phyloP scores from a whole-genome alignment of 768 basidiomycete species.

The Jaapia argillacea region DNA sequence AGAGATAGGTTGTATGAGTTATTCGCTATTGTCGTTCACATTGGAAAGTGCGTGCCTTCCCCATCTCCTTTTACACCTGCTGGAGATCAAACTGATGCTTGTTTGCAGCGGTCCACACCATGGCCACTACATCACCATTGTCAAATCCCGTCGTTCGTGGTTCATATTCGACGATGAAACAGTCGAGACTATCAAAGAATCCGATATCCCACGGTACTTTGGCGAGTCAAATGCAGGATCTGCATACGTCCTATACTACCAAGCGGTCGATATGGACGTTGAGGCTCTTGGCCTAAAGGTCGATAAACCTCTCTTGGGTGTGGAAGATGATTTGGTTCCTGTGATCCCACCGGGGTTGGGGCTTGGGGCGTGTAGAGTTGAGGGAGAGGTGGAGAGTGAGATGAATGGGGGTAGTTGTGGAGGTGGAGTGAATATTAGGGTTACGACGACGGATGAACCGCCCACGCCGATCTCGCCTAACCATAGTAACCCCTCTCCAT shows the following conservation, averaged over 20 bases:
- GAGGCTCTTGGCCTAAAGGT: constrained; percentile 55
- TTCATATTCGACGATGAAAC: constrained; percentile 93
- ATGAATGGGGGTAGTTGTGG: neutral
- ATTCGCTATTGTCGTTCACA: constrained; percentile 97
- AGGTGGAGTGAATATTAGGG: neutral
- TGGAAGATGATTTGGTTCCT: neutral
- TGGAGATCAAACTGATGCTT: constrained; percentile 6
- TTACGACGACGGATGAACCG: neutral
- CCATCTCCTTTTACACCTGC: constrained; percentile 1
- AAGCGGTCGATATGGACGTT: constrained; percentile 80
- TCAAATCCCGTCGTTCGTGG: constrained; percentile 79
- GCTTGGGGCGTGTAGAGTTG: too few relatives aligned
- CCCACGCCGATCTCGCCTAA: neutral
- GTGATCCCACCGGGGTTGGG: neutral
- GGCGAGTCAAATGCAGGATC: constrained; percentile 83
- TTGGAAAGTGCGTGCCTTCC: constrained; percentile 84
- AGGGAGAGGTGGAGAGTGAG: too few relatives aligned
- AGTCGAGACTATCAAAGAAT: constrained; percentile 80
- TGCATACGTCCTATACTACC: constrained; percentile 96
- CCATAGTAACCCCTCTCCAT: neutral
- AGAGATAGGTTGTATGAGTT: constrained; percentile 91
- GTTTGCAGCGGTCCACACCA: constrained; percentile 84
- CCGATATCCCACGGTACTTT: constrained; percentile 88
- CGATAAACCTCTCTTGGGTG: neutral
- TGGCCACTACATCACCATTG: constrained; percentile 94